Percentiles rank a stretch among this genome's conserved stretches.
phyloP scores from a whole-genome alignment of 2,329 filamentous ascomycete species.

The Tolypocladium cylindrosporum region DNA sequence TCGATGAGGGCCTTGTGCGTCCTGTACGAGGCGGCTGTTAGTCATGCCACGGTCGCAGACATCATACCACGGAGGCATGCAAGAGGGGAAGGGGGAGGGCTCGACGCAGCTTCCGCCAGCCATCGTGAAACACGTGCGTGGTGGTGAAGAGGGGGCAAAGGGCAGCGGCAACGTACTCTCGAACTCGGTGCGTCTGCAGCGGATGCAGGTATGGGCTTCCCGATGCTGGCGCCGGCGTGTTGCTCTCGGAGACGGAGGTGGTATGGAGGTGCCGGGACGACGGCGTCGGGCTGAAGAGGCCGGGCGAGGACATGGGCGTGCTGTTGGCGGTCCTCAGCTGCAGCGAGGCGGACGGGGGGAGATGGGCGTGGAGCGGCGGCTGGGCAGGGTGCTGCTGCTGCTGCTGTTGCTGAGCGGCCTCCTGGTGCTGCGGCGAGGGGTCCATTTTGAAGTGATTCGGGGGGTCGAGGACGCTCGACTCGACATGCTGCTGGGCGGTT shows the following conservation, averaged over 20 bases:
- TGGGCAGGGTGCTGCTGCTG: constrained; percentile 2
- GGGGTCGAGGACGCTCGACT: constrained; percentile 3
- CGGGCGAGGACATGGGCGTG: constrained; percentile 51
- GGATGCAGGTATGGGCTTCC: constrained; percentile 59
- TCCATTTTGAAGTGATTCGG: constrained; percentile 7
- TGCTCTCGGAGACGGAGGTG: constrained; percentile 41
- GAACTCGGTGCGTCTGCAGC: constrained; percentile 60
- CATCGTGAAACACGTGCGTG: not conserved
- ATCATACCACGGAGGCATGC: not conserved
- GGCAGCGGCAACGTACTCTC: constrained; percentile 51
- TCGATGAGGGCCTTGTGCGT: constrained; percentile 90
- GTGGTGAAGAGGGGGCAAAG: constrained; percentile 1
- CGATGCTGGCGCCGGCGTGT: constrained; percentile 36
- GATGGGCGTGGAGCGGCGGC: constrained; percentile 18
- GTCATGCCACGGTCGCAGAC: not conserved
- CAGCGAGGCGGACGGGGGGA: constrained; percentile 26
- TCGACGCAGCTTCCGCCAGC: not conserved
- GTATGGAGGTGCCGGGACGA: constrained; percentile 25
- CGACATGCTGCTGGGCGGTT: constrained; percentile 6
- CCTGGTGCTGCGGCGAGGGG: constrained; percentile 3
- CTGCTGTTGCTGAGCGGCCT: not conserved
- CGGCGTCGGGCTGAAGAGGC: constrained; percentile 46
- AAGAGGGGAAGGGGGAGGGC: not conserved
- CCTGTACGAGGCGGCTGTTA: constrained; percentile 26
- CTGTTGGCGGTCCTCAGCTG: constrained; percentile 40